Percentiles rank a stretch among this genome's conserved stretches.
phyloP scores from a whole-genome alignment of 768 basidiomycete species.

The Xerocomellus intermedius region DNA sequence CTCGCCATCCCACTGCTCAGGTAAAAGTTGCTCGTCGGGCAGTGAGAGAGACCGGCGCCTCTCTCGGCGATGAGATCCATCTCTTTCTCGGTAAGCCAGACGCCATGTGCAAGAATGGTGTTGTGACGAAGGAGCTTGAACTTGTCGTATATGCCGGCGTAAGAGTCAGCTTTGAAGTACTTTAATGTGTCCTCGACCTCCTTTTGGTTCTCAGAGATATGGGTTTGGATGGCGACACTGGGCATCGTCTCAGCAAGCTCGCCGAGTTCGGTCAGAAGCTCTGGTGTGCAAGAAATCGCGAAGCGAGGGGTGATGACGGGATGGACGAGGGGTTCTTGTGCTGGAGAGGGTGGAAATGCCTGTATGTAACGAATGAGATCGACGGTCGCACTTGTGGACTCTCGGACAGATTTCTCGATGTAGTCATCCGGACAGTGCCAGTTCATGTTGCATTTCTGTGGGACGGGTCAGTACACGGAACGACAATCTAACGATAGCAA shows the following conservation, averaged over 20 bases:
- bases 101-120: constrained; percentile 87
- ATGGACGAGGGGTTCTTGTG: constrained; percentile 63
- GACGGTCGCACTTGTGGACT: constrained; percentile 61
- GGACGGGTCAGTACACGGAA: constrained; percentile 3
- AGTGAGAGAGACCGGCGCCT: constrained; percentile 83
- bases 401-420: constrained; percentile 56
- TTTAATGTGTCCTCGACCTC: constrained; percentile 67
- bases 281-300: constrained; percentile 80
- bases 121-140: constrained; percentile 72
- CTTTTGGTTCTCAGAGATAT: constrained; percentile 78
- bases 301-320: constrained; percentile 96
- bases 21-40: constrained; percentile 93
- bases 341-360: constrained; percentile 40
- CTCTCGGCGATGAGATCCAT: constrained; percentile 63
- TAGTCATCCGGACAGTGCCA: constrained; percentile 76
- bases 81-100: constrained; percentile 75
- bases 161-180: constrained; percentile 68
- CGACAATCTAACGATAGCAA: neutral
- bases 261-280: constrained; percentile 65
- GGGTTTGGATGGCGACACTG: constrained; percentile 81
- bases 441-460: constrained; percentile 36
- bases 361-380: constrained; percentile 70
- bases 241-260: constrained; percentile 56
- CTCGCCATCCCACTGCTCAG: constrained; percentile 81
- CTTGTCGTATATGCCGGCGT: constrained; percentile 80